Percentiles rank a stretch among this genome's conserved stretches.
Conservation (phyloP, 345 rosid species). For the Capsella bursapastoris region DNA sequence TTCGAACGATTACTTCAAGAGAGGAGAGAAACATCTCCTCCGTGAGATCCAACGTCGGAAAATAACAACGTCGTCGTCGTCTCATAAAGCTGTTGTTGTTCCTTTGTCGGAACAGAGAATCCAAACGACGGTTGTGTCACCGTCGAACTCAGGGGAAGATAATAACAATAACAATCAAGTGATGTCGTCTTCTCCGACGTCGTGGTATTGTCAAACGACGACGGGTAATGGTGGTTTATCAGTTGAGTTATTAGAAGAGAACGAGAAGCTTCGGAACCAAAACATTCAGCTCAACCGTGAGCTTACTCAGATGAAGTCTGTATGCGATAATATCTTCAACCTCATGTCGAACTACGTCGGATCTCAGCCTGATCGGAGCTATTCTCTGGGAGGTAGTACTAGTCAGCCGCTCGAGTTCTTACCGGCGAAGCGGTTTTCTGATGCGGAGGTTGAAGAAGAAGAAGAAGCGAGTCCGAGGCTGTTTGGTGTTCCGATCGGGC, state of each 20-base stretch:
- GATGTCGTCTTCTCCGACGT: conserved; percentile 52
- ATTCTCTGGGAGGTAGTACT: conserved; percentile 11
- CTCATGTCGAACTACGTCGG: conserved; percentile 59
- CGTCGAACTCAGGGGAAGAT: conserved; percentile 66
- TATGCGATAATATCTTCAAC: conserved; percentile 61
- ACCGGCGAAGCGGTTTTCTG: conserved; percentile 42
- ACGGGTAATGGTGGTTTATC: conserved; percentile 33
- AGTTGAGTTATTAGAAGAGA: conserved; percentile 70
- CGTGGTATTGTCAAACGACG: conserved; percentile 45
- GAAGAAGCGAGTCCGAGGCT: conserved; percentile 51
- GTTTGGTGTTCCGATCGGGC: conserved; percentile 71
- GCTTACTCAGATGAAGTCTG: conserved; percentile 66
- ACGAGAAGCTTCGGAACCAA: conserved; percentile 73
- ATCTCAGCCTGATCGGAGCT: conserved; percentile 34
- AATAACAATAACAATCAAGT: conserved; percentile 34
- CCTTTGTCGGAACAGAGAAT: conserved; percentile 35
- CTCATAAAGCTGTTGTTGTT: conserved; percentile 27
- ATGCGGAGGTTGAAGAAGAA: conserved; percentile 25
- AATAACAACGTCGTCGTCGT: conserved; percentile 31
- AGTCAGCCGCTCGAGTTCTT: conserved; percentile 47
- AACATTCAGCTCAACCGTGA: conserved; percentile 67
- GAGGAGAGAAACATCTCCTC: conserved; percentile 73
- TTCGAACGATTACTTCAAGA: conserved; percentile 72
- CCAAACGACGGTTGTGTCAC: conserved; percentile 48
- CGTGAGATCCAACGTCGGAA: conserved; percentile 89